These are phyloP conservation scores for Neurospora intermedia DNA, from an alignment of 495 filamentous ascomycete species.

Conservation along the genomic window DNA sequence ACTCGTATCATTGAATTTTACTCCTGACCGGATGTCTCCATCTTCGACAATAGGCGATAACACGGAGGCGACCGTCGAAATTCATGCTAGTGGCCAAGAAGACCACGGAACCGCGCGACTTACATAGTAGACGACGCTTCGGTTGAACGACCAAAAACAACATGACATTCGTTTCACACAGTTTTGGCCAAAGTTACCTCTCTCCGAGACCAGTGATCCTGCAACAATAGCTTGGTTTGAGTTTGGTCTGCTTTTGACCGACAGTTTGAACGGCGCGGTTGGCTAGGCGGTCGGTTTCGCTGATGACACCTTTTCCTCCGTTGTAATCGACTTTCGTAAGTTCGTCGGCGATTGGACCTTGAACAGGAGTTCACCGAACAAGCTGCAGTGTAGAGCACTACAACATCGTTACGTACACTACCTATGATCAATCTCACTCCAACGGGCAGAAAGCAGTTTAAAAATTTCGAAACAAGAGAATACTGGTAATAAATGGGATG, in stretches of 20 bases:
- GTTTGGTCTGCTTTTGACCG: neutral
- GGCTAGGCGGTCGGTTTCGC: neutral
- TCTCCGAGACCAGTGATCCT: neutral
- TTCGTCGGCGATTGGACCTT: neutral
- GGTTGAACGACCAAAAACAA: neutral
- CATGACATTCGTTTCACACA: neutral
- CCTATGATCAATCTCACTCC: neutral
- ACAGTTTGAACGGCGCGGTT: neutral
- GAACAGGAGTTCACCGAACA: neutral
- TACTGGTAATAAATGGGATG: too few species aligned
- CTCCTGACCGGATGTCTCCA: neutral
- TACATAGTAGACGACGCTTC: neutral
- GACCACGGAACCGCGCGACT: neutral
- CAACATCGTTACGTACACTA: neutral
- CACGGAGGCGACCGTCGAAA: neutral
- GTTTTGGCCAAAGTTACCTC: neutral
- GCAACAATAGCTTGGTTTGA: neutral
- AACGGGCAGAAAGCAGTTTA: neutral
- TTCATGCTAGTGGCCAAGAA: neutral
- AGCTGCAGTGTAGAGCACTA: neutral
- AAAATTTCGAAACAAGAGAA: neutral
- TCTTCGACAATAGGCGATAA: neutral
- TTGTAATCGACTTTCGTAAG: neutral
- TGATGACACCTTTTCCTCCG: neutral
- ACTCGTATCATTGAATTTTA: neutral